A percentile compares a stretch with the other conserved stretches of the same genome.
Conservation (phyloP, 257 asterid genomes). For the Nicotiana sylvestris region DNA sequence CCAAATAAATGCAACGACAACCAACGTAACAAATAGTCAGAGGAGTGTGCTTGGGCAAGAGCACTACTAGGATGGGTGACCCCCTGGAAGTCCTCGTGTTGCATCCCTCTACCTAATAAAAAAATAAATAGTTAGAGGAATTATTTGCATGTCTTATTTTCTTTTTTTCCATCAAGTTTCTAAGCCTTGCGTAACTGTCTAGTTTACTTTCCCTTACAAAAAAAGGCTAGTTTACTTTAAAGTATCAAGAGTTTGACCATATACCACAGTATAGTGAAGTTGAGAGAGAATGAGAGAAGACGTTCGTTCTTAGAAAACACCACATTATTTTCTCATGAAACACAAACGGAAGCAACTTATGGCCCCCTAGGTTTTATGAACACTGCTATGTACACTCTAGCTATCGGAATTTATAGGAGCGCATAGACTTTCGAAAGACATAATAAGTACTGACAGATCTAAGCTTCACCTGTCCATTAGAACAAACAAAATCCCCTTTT, state of each 20-base stretch:
- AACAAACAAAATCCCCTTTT: constrained; percentile 28
- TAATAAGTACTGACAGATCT: not conserved
- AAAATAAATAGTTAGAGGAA: not conserved
- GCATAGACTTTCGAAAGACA: not conserved
- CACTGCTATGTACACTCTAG: not conserved
- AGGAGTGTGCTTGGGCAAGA: not conserved
- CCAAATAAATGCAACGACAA: not conserved
- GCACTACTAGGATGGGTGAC: no score
- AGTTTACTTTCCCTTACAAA: not conserved
- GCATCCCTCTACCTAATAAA: no score
- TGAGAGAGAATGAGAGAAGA: not conserved
- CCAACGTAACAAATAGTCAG: not conserved
- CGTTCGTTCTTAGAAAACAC: not conserved
- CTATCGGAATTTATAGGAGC: not conserved
- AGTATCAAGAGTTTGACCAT: not conserved
- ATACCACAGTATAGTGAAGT: not conserved
- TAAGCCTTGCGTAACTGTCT: no score
- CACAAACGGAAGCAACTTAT: not conserved
- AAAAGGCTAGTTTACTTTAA: not conserved
- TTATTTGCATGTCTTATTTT: not conserved
- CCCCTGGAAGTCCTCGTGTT: no score
- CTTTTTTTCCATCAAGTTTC: no score
- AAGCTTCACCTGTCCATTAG: constrained; percentile 31
- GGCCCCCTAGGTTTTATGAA: not conserved
- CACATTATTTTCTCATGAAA: not conserved